Evolutionary conservation across 352 stramenopile genomes (phyloP).

Genomic region (Globisporangium canariense): DNA sequence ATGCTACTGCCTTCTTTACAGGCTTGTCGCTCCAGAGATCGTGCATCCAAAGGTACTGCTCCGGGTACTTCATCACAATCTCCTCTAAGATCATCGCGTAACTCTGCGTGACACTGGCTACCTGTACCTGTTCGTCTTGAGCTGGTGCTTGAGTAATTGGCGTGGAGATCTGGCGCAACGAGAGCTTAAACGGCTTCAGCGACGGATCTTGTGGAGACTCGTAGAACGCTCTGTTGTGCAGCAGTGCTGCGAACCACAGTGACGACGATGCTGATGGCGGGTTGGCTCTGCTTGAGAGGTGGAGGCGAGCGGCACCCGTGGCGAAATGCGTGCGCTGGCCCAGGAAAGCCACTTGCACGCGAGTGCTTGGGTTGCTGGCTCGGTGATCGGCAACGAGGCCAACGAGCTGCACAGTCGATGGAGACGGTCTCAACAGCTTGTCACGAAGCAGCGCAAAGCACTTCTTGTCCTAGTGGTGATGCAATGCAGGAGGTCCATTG

Average conservation of each 20-base stretch:
- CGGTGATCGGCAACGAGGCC: slow-evolving; percentile 52
- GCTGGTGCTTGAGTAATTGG: neutral
- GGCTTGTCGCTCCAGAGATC: slow-evolving; percentile 36
- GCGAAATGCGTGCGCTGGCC: slow-evolving; percentile 35
- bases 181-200: slow-evolving; percentile 41
- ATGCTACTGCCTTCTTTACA: neutral
- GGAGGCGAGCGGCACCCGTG: slow-evolving; percentile 39
- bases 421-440: slow-evolving; percentile 17
- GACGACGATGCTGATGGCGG: slow-evolving; percentile 4
- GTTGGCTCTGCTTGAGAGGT: slow-evolving; percentile 21
- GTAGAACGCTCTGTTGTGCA: slow-evolving; percentile 37
- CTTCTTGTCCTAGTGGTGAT: slow-evolving; percentile 40
- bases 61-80: slow-evolving; percentile 25
- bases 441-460: slow-evolving; percentile 39
- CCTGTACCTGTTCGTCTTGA: slow-evolving; percentile 7
- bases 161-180: slow-evolving; percentile 27
- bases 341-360: slow-evolving; percentile 37
- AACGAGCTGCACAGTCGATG: slow-evolving; percentile 26
- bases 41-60: slow-evolving; percentile 61
- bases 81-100: slow-evolving; percentile 39
- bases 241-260: slow-evolving; percentile 44
- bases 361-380: slow-evolving; percentile 19
- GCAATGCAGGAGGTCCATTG: neutral
- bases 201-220: slow-evolving; percentile 1
- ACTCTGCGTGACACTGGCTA: slow-evolving; percentile 26